phyloP scores from a whole-genome alignment of 257 asterid species.

The Linaria vulgaris region DNA sequence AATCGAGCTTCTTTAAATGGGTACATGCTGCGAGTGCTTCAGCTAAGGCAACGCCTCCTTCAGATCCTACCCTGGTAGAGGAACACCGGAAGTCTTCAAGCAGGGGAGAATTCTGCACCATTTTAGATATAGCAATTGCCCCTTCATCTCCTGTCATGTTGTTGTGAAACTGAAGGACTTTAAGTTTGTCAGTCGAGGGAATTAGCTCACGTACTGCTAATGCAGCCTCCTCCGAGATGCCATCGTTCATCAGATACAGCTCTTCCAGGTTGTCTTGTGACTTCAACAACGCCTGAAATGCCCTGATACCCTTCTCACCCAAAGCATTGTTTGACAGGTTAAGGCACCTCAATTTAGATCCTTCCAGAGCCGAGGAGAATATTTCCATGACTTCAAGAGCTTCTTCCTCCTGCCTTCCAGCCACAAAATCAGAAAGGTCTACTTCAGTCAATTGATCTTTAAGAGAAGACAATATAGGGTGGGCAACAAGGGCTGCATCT shows the following conservation, averaged over 20 bases:
- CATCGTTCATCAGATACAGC: constrained; percentile 79
- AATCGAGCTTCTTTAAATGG: constrained; percentile 69
- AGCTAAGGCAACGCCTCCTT: constrained; percentile 77
- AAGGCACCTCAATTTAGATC: constrained; percentile 61
- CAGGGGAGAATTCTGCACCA: constrained; percentile 55
- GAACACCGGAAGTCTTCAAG: constrained; percentile 86
- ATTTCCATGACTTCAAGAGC: constrained; percentile 89
- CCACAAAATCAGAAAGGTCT: constrained; percentile 88
- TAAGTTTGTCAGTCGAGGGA: constrained; percentile 67
- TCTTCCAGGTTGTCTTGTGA: constrained; percentile 77
- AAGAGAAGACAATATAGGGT: constrained; percentile 61
- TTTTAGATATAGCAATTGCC: constrained; percentile 69
- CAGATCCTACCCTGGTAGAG: constrained; percentile 78
- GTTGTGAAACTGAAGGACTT: constrained; percentile 79
- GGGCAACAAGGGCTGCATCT: constrained; percentile 79
- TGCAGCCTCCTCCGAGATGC: constrained; percentile 95
- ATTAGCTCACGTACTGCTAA: constrained; percentile 67
- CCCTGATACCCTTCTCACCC: constrained; percentile 90
- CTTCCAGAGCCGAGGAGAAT: constrained; percentile 72
- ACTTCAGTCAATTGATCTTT: constrained; percentile 71
- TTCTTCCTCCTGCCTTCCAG: constrained; percentile 83
- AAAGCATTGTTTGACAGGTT: constrained; percentile 83
- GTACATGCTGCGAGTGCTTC: constrained; percentile 61
- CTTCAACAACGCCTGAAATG: constrained; percentile 70
- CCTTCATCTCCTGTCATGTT: constrained; percentile 97